These are phyloP conservation scores for Hanseniaspora clermontiae DNA, from an alignment of 805 yeast genomes.

Conservation along the genomic window DNA sequence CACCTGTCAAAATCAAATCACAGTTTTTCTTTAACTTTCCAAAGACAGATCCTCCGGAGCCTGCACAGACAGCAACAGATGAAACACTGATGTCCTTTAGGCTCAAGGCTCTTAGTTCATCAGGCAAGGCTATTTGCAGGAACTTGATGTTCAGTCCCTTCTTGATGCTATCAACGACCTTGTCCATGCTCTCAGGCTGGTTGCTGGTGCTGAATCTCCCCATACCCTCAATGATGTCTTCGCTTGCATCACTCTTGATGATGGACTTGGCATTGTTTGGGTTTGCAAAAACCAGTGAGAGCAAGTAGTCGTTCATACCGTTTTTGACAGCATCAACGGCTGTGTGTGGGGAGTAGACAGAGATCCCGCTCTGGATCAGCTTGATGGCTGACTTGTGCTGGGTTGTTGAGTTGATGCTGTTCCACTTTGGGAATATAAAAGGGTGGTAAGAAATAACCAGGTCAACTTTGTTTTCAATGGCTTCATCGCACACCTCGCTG, in stretches of 20 bases:
- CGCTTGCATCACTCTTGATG: conserved; percentile 15
- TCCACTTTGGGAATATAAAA: conserved; percentile 80
- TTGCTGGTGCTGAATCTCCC: conserved; percentile 54
- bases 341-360: conserved; percentile 92
- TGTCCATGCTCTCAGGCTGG: conserved; percentile 30
- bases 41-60: conserved; percentile 78
- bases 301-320: conserved; percentile 94
- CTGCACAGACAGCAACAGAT: conserved; percentile 82
- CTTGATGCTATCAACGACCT: conserved; percentile 44
- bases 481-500: conserved; percentile 72
- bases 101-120: conserved; percentile 16
- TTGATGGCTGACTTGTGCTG: conserved; percentile 69
- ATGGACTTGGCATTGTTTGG: conserved; percentile 28
- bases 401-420: conserved; percentile 51
- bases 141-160: conserved; percentile 36
- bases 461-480: conserved; percentile 41
- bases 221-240: conserved; percentile 43
- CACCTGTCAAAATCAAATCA: conserved; percentile 82
- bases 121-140: conserved; percentile 48
- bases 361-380: conserved; percentile 62
- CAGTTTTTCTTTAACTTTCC: conserved; percentile 45
- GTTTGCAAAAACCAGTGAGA: conserved; percentile 39
- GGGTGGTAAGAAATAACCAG: conserved; percentile 85
- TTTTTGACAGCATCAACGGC: conserved; percentile 82
- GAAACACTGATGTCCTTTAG: conserved; percentile 28